Evolutionary conservation across 108 stramenopile species (phyloP), one percentile per base, ranked within the genome.

Genomic region (Stephanodiscus triporus): DNA sequence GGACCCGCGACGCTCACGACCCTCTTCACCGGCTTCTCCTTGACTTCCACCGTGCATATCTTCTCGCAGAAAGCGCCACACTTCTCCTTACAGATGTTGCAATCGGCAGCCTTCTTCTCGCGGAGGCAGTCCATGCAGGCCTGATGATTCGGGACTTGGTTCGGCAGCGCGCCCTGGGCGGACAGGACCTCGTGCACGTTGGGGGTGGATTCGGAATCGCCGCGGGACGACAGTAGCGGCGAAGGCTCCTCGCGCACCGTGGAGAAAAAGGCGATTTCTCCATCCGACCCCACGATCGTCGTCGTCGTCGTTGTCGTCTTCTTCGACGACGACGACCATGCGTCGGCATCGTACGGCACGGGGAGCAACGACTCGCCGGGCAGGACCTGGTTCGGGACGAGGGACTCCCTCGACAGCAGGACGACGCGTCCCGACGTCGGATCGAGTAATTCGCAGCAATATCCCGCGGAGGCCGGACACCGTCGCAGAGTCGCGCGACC

Each of bases 41-140:
- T 79, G 45, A 87, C 82, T 0, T 68, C 54, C 26, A 80, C 63
- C 17, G 80, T 61, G 59, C 94, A 95, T 20, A 95, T 74, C 45
- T 79, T 78, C 49, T 87, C 81, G 73, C 91, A 91, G 75, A 86
- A 95, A 63, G 85, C 87, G 3, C 85, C 82, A 63, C 94, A 91
- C 1, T 62, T 73, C 43, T 51, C 40, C 2, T 43, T 56, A 56
- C 88, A 89, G 0, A 49, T 84, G 61, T 71, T 53, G 45, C 90
- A 89, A 43, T 77, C 75, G 30, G 89, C 77, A 10, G 89, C 92
- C 38, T 48, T 76, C 70, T 89, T 88, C 64, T 89, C 80, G 9
- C 85, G 65, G 11, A 93, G 72, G 61, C 93, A 95, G 66, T 77
- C 73, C 83, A 87, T 57, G 37, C 88, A 84, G 40, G 77, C 68